Conservation (phyloP, 768 basidiomycete species). For the Trametes villosa region DNA sequence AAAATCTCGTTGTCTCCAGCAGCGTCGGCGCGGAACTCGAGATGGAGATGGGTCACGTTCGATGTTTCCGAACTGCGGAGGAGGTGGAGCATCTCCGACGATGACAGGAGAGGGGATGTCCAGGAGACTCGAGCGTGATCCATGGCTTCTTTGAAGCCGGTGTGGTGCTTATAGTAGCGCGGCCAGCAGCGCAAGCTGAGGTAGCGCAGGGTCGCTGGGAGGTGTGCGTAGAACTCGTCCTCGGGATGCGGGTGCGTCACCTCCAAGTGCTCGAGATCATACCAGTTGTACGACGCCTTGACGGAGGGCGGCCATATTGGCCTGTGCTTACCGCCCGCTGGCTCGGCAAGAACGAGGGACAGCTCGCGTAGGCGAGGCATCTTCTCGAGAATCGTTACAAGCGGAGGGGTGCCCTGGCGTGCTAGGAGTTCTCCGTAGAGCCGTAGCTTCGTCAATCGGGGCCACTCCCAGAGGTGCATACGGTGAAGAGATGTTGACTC, state of each 20-base stretch:
- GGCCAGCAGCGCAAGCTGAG: not conserved
- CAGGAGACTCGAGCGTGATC: not conserved
- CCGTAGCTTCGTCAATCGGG: too few relatives aligned
- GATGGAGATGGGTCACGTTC: not conserved
- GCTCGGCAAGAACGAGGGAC: too few relatives aligned
- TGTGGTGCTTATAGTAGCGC: conserved; percentile 1
- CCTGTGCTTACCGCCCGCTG: too few relatives aligned
- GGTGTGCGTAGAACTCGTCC: not conserved
- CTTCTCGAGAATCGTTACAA: too few relatives aligned
- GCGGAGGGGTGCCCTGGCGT: too few relatives aligned
- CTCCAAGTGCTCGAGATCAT: not conserved
- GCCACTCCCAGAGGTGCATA: not conserved
- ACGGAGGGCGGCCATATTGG: too few relatives aligned
- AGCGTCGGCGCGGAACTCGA: not conserved
- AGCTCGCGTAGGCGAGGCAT: too few relatives aligned
- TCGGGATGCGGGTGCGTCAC: not conserved
- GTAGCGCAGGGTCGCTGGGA: not conserved
- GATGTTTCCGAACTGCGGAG: not conserved
- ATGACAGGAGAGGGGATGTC: not conserved
- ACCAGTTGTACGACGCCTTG: not conserved
- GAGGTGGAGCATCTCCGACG: not conserved
- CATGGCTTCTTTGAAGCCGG: not conserved
- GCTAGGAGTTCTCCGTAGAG: too few relatives aligned
- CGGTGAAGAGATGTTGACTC: not conserved
- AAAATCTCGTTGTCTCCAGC: not conserved